Conservation (phyloP, 176 grass and related monocot genomes). For the Neostapfia colusana region DNA sequence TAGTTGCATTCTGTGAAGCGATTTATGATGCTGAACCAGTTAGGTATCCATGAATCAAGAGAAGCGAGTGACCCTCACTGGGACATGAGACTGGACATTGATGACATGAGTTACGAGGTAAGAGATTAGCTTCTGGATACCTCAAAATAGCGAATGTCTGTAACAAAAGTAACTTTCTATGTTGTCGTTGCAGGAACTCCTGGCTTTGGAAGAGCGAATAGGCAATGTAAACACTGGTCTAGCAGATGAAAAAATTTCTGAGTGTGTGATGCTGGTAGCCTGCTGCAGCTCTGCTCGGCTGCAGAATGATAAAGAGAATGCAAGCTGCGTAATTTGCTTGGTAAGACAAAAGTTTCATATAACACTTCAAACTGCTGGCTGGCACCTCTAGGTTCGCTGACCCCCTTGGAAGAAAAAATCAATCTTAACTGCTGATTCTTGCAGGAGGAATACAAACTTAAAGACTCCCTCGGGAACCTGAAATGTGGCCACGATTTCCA, state of each 20-base stretch:
- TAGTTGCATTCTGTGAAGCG: constrained; percentile 44
- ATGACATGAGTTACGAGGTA: constrained; percentile 97
- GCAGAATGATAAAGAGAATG: constrained; percentile 36
- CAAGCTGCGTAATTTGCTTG: constrained; percentile 82
- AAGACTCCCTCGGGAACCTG: constrained; percentile 52
- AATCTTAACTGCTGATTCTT: not conserved
- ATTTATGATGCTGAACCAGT: constrained; percentile 58
- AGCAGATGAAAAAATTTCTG: constrained; percentile 54
- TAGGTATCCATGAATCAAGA: constrained; percentile 53
- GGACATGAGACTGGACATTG: constrained; percentile 90
- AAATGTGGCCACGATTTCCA: constrained; percentile 81
- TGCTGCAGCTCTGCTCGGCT: constrained; percentile 29
- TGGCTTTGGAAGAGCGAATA: constrained; percentile 83
- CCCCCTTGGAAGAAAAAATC: not conserved
- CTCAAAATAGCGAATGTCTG: not conserved
- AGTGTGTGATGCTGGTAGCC: constrained; percentile 58
- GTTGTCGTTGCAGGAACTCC: constrained; percentile 64
- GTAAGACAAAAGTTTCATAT: constrained; percentile 35
- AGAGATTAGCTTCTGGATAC: not conserved
- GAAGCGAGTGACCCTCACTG: constrained; percentile 72
- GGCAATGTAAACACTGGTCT: constrained; percentile 78
- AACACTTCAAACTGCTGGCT: not conserved
- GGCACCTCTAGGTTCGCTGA: not conserved
- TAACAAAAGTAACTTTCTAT: not conserved
- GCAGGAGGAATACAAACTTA: constrained; percentile 72